A percentile compares a stretch with the other conserved stretches of the same genome.
These are phyloP conservation scores for Trifolium fragiferum DNA, from an alignment of 306 rosid species.

Conservation along the genomic window DNA sequence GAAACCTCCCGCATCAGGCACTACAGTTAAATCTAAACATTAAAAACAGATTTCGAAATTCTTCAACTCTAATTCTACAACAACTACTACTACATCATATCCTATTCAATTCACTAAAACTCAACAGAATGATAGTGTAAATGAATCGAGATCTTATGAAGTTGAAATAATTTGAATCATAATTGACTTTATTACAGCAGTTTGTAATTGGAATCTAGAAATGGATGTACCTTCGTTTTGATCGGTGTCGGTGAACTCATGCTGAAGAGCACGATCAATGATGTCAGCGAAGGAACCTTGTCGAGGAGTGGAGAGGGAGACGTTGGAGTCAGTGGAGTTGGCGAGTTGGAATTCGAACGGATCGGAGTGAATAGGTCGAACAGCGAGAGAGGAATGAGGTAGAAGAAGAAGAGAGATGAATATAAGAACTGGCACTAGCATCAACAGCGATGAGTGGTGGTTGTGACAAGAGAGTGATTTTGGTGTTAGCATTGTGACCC, in stretches of 20 bases:
- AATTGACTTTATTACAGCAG: neutral
- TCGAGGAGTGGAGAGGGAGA: conserved; percentile 61
- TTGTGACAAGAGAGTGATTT: conserved; percentile 30
- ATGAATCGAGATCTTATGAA: conserved; percentile 31
- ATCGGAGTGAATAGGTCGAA: conserved; percentile 57
- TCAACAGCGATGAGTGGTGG: conserved; percentile 37
- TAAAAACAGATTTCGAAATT: conserved; percentile 6
- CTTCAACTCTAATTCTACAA: conserved; percentile 1
- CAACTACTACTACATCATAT: neutral
- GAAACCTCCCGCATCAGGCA: conserved; percentile 83
- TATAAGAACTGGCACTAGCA: conserved; percentile 23
- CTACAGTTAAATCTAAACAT: conserved; percentile 50
- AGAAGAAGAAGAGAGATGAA: conserved; percentile 45
- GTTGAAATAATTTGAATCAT: conserved; percentile 1
- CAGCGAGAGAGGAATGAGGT: conserved; percentile 53
- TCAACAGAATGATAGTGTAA: neutral
- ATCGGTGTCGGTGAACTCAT: conserved; percentile 90
- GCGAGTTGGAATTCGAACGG: conserved; percentile 44
- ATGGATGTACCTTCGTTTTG: conserved; percentile 75
- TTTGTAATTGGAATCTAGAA: conserved; percentile 15
- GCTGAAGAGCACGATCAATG: conserved; percentile 91
- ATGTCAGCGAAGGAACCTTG: conserved; percentile 94
- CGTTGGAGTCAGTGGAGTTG: conserved; percentile 71
- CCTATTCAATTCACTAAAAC: neutral
- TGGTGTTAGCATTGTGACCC: conserved; percentile 56